Evolutionary conservation across 306 rosid species (phyloP), one percentile per base, ranked within the genome.

Genomic region (Fagus crenata): DNA sequence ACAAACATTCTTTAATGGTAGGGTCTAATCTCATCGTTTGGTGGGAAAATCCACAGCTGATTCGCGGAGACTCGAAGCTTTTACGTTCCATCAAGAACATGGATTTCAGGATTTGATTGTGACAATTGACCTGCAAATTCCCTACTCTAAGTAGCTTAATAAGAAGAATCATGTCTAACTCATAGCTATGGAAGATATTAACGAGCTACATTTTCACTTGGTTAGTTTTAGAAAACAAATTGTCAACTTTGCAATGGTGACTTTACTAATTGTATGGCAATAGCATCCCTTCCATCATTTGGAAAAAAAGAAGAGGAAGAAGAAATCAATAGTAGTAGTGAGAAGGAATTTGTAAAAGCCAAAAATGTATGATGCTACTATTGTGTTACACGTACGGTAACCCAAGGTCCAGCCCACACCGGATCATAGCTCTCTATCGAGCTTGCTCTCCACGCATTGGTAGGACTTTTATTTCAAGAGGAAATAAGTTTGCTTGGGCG

Each of bases 91-190:
- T 77, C 53, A 71, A 77, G 81, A 76, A 56, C 84, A 73, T 84
- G 79, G 76, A 76, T 79, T 86, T 86, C 75, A 79, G 89, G 70
- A 58, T 76, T 65, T 78, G 87, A 81, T 75, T 65, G 59, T 73
- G 84, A 86, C 85, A 79, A 78, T 78, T 36, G 71, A 81, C 78
- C 82, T 71, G 81, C 41, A 73, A 59, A 54, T 72, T 71, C 63
- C 74, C 55, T 31, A 13, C 58, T 71, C 77, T 46, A 12, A 42
- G 0, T 68, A 28, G 28, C 55, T 14, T 58, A 3, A n/a, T 14
- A 22, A 69, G 41, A 77, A 64, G 12, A 40, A 53, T 63, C 53
- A 49, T 70, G 74, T 49, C 49, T 33, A 9, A 42, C 5, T 49
- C 39, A 17, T 22, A 5, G 42, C 28, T 13, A 22, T 12, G 35